These are phyloP conservation scores for Neoarthrinium moseri DNA, from an alignment of 2,329 filamentous ascomycete species.

Conservation along the genomic window DNA sequence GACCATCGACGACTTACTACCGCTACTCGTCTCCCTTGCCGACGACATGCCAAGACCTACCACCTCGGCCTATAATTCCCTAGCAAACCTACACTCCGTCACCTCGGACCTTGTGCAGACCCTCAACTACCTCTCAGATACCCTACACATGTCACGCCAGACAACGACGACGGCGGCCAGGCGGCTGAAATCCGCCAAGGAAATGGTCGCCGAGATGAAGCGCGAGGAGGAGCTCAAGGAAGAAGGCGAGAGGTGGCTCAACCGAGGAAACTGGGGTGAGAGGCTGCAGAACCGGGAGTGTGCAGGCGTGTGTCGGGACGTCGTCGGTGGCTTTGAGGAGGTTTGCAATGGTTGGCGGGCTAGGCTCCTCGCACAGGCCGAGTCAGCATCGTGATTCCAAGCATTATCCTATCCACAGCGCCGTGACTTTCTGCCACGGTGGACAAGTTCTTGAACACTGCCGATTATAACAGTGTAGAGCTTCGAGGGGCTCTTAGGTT, in stretches of 20 bases:
- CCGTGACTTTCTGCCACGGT: no score
- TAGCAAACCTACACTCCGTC: constrained; percentile 67
- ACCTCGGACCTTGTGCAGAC: constrained; percentile 75
- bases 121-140: constrained; percentile 84
- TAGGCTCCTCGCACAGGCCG: constrained; percentile 67
- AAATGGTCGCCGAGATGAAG: constrained; percentile 81
- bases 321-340: constrained; percentile 89
- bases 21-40: constrained; percentile 63
- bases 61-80: constrained; percentile 61
- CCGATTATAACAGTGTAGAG: no score
- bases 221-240: constrained; percentile 80
- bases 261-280: constrained; percentile 79
- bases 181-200: constrained; percentile 76
- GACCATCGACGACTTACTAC: constrained; percentile 67
- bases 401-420: no score
- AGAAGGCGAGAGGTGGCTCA: constrained; percentile 79
- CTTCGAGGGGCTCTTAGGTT: no score
- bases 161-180: constrained; percentile 79
- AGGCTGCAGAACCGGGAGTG: constrained; percentile 76
- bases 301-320: constrained; percentile 78
- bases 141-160: constrained; percentile 90
- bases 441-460: no score
- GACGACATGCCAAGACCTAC: constrained; percentile 66
- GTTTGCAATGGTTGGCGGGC: constrained; percentile 83
- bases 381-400: constrained; percentile 34